Evolutionary conservation across 805 yeast species (phyloP).

Genomic region (Pichia deserticola): DNA sequence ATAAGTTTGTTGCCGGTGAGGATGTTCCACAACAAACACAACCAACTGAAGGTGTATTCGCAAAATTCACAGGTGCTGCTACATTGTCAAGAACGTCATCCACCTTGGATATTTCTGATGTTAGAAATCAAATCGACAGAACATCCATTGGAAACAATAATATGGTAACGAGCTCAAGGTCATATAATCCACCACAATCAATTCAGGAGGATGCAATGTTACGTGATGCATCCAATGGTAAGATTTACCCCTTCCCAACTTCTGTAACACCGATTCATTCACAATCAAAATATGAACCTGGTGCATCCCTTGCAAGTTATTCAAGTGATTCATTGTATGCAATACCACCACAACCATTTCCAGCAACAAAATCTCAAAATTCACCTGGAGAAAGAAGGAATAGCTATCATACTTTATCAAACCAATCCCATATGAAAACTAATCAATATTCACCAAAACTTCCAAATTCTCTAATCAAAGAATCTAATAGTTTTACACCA

Average conservation of each 20-base stretch:
- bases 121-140: neutral
- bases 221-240: neutral
- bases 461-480: too few relatives aligned
- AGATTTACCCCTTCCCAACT: neutral
- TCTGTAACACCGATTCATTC: neutral
- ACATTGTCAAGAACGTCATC: slow-evolving; percentile 53
- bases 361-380: too few relatives aligned
- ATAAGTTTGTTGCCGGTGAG: slow-evolving; percentile 81
- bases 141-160: neutral
- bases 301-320: neutral
- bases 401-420: too few relatives aligned
- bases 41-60: slow-evolving; percentile 50
- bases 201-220: neutral
- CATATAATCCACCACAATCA: slow-evolving; percentile 1
- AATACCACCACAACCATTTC: too few relatives aligned
- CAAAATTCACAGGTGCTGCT: slow-evolving; percentile 54
- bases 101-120: slow-evolving; percentile 25
- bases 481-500: too few relatives aligned
- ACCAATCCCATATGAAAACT: too few relatives aligned
- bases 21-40: slow-evolving; percentile 39
- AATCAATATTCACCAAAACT: too few relatives aligned
- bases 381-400: too few relatives aligned
- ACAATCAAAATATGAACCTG: neutral
- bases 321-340: neutral
- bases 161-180: neutral